Evolutionary conservation across 345 rosid genomes (phyloP).

Genomic region (Eucalyptus virginea): DNA sequence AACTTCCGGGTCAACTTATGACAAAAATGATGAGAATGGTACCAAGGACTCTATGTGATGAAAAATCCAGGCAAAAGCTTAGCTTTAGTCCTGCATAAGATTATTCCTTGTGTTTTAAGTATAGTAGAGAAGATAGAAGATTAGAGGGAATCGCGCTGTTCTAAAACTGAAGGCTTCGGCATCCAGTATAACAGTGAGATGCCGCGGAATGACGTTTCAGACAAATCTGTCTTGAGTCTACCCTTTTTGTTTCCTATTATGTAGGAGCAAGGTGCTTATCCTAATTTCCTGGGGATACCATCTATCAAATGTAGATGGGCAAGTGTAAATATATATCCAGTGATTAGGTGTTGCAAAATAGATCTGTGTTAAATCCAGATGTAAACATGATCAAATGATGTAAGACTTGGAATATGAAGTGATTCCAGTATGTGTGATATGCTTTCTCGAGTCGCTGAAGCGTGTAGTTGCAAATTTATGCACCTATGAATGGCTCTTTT

Average conservation of each 20-base stretch:
- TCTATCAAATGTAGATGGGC: not conserved
- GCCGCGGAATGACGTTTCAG: not conserved
- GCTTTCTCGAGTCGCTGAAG: not conserved
- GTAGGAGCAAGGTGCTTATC: not conserved
- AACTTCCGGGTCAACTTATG: not conserved
- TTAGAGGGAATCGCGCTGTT: not conserved
- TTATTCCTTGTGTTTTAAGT: not conserved
- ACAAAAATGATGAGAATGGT: not conserved
- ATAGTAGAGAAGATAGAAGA: not conserved
- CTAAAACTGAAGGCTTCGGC: not conserved
- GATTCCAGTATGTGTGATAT: not conserved
- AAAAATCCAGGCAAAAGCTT: not conserved
- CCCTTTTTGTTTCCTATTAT: not conserved
- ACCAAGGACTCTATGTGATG: not conserved
- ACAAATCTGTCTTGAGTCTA: not conserved
- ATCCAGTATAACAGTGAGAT: not conserved
- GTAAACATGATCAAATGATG: not conserved
- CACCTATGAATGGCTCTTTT: not conserved
- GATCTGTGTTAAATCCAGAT: not conserved
- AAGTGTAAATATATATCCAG: not conserved
- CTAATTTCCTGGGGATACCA: not conserved
- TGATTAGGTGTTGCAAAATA: not conserved
- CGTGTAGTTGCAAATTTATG: not conserved
- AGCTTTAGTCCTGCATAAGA: not conserved
- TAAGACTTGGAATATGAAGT: not conserved